Base-by-base conservation (phyloP, 2,329 filamentous ascomycete genomes). In the Pseudocercospora fijiensis region DNA sequence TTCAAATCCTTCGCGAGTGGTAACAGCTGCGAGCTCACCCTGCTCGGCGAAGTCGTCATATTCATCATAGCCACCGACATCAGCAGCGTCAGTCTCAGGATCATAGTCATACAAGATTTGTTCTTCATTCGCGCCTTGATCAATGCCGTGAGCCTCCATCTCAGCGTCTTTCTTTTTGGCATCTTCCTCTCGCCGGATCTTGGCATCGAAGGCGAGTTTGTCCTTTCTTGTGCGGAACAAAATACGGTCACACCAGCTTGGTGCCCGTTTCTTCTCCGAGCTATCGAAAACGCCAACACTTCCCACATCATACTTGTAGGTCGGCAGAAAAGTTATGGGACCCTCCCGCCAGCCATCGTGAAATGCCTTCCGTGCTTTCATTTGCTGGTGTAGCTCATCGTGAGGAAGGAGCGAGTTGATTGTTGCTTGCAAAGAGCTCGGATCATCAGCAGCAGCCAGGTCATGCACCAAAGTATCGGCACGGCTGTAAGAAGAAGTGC, bases 241-340 rank as follows among this genome's bases (percentile, higher is more conserved):
- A 52, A 99, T 93, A 16, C 95, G 89, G 78, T 99, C 95, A 75
- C 95, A 99, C 94, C 95, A 99, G 74, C 92, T 96, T 2, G 95
- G 95, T 1, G 91, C 90, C 59, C 96, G 86, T 67, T 89, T 89
- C 80, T 99, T 99, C 75, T 98, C 95, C 69, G 93, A 96, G 0
- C 93, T 92, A 78, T 99, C 96, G 75, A 97, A 99, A 28, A 92
- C 85, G 1, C 91, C 91, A 30, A 96, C 86, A 28, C 90, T 96
- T n/a, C 95, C 95, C 27, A 96, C 83, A 72, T 99, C 96, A 71
- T 99, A 99, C 76, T 99, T 99, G 78, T 99, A 99, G 0, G 95
- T 96, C 1, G 95, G 95, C 16, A 98, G 76, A 73, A 99, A 99
- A 0, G 86, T 86, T 61, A 99, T 93, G 0, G 87, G 83, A 0